phyloP scores from a whole-genome alignment of 208 protist genomes.

The Naegleria lovaniensis region DNA sequence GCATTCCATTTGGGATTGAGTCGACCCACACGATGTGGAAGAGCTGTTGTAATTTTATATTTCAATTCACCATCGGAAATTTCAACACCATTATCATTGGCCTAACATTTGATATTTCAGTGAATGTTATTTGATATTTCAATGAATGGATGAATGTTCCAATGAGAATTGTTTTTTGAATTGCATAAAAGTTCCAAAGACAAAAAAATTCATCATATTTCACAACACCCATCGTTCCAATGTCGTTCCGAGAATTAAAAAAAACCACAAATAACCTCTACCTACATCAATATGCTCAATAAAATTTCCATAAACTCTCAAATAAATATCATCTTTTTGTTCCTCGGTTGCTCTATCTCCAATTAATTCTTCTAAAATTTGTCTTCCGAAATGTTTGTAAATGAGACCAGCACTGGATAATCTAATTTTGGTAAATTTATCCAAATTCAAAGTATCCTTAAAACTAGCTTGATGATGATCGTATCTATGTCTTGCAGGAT shows the following conservation, averaged over 20 bases:
- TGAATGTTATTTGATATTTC: no score
- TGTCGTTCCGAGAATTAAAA: no score
- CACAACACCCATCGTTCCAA: constrained; percentile 43
- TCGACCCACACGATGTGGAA: constrained; percentile 65
- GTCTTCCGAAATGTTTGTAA: constrained; percentile 82
- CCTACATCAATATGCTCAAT: constrained; percentile 84
- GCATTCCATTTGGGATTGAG: constrained; percentile 83
- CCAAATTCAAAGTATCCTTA: constrained; percentile 68
- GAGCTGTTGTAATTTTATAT: constrained; percentile 64
- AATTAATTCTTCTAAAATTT: constrained; percentile 3
- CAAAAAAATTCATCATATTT: background rate
- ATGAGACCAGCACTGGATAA: constrained; percentile 82
- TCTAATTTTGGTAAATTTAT: constrained; percentile 63
- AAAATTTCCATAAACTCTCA: constrained; percentile 73
- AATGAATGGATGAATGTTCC: no score
- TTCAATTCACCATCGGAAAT: constrained; percentile 47
- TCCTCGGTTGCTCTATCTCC: constrained; percentile 37
- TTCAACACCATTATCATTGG: constrained; percentile 29
- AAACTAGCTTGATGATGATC: constrained; percentile 92
- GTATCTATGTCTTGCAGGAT: constrained; percentile 61
- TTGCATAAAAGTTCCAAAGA: no score
- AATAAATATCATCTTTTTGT: constrained; percentile 63
- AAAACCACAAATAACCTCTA: no score
- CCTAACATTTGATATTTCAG: no score
- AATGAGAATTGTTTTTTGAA: no score